Base-by-base conservation (phyloP, 495 filamentous ascomycete genomes). In the Xylaria acuta region DNA sequence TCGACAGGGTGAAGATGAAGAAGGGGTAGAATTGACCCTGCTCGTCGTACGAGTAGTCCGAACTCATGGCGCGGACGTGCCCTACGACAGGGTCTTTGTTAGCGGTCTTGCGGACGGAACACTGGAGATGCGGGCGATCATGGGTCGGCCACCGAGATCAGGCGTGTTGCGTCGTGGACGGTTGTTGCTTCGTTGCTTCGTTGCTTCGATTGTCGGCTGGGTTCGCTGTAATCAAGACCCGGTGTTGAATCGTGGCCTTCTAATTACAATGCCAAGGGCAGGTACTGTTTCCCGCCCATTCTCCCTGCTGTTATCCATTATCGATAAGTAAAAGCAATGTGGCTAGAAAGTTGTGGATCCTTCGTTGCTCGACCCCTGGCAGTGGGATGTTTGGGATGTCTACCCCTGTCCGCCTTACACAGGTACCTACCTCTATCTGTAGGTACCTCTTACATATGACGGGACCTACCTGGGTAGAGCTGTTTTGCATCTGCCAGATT, bases 11-110 rank as follows among this genome's bases (percentile, higher is more conserved):
- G 78, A 98, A 89, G 82, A 99, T 89, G 87, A 98, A 99, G 88
- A 94, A 98, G 76, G 96, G 96, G 88, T 97, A 99, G 86, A 97
- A 97, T 90, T 97, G 92, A 56, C 95, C 95, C 90, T 98, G 88
- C 78, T 97, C 93, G 88, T 99, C 96, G 84, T 99, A 99, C 75
- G 91, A 95, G 86, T 99, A 99, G 81, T 98, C 96, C 75, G 93
- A 93, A 78, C 93, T 95, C 94, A 97, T 97, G 77, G 79, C 89
- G 89, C 74, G 72, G 75, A 79, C 45, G 70, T 72, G 75, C 75
- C 75, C 77, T 75, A 73, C 56, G 58, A 68, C 70, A 79, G 77
- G 77, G 77, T 75, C 73, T 79, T 75, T 60, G 43, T 18, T 40
- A 27, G 40, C 30, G 25, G 54, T 22, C 43, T 47, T 41, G 54